Base-by-base conservation (phyloP, 495 filamentous ascomycete genomes). In the Xylaria longipes region DNA sequence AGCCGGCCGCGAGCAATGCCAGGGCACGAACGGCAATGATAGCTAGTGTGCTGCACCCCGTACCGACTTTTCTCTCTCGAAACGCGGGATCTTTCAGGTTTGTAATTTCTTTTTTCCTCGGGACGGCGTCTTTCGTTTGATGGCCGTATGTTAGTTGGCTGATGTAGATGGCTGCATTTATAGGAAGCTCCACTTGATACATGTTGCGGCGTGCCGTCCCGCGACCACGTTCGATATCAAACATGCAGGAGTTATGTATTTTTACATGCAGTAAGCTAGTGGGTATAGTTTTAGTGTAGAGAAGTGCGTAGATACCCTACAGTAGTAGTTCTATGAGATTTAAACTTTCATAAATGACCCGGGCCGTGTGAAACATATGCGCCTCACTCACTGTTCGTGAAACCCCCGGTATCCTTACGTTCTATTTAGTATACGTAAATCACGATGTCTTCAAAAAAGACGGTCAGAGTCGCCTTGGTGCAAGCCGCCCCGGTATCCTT, bases 401-500 rank as follows among this genome's bases (percentile, higher is more conserved):
- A 31, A 25, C 37, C n/a, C 20, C 11, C 1, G 33, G 25, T 29
- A 22, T 37, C 17, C 33, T 7, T 46, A 45, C 27, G 20, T 56
- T n/a, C 12, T 41, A 9, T 8, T n/a, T n/a, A n/a, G n/a, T 14
- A 67, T 29, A 54, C 48, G 25, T 33, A 56, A 31, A 61, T 74
- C 54, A 71, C 48, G 15, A 79, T 78, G 78, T 66, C 74, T 29
- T 25, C 72, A 12, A 29, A 58, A 46, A 71, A 74, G 33, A 66
- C 68, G 8, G 72, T 79, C 22, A 76, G 73, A 70, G 71, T 81
- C n/a, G 79, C 81, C 39, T 81, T 82, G 9, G 81, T 83, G 74
- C 83, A 85, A 68, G 83, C 81, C 17, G 78, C 83, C 15, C 82
- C 84, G 3, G 74, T 82, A 11, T 81, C 76, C 62, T 83, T 86